These are phyloP conservation scores for Ceratobasidium sp. DNA, from an alignment of 1,284 basidiomycete genomes.

Conservation along the genomic window DNA sequence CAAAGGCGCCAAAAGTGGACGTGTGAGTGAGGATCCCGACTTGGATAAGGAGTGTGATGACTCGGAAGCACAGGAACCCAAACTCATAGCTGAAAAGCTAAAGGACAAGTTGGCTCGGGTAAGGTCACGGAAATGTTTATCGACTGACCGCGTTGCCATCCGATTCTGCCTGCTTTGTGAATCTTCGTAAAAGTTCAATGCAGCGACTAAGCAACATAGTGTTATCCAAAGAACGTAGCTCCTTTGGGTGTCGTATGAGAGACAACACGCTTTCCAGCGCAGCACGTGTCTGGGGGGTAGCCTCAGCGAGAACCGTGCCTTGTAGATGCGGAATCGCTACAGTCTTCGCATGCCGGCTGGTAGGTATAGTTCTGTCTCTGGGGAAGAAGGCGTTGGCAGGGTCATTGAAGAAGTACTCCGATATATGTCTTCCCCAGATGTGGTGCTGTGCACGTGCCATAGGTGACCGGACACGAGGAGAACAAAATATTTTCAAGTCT, in stretches of 20 bases:
- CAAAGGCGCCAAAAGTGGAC: constrained; percentile 2
- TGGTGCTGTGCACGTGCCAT: background rate
- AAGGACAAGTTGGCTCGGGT: too few species aligned
- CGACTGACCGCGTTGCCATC: background rate
- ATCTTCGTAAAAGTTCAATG: background rate
- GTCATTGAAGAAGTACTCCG: constrained; percentile 15
- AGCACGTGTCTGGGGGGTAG: background rate
- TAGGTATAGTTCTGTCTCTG: background rate
- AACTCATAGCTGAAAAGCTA: constrained; percentile 24
- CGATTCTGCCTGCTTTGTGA: background rate
- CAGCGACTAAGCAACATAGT: constrained; percentile 13
- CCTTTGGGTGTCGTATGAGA: constrained; percentile 9
- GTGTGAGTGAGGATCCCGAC: constrained; percentile 16
- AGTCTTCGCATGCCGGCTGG: background rate
- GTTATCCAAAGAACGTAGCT: constrained; percentile 7
- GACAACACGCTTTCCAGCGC: background rate
- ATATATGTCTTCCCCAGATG: constrained; percentile 2
- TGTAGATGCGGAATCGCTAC: constrained; percentile 2
- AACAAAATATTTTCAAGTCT: too few species aligned
- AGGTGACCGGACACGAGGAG: too few species aligned
- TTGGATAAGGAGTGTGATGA: constrained; percentile 19
- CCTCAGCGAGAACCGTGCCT: background rate
- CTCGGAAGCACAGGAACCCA: constrained; percentile 13
- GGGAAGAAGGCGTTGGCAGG: constrained; percentile 20
- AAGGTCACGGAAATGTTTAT: background rate